Evolutionary conservation across 139 green algal species (phyloP), one percentile per base, ranked within the genome.

Genomic region (Parachlorella kessleri): DNA sequence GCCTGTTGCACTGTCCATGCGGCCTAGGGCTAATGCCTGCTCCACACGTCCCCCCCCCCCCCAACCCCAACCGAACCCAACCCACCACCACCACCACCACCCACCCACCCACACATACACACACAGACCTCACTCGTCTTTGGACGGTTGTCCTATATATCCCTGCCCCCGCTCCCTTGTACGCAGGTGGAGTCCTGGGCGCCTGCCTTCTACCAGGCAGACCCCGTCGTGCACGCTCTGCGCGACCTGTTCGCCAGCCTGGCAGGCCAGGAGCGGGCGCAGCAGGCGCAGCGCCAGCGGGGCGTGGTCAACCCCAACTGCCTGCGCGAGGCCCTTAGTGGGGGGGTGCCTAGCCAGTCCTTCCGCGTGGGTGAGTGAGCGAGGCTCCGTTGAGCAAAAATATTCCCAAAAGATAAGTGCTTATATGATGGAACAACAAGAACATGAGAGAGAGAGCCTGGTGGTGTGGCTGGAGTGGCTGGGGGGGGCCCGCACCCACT

Each of bases 311-410:
- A 87, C 53, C 92, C 92, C 10, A 89, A 80, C 1, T 66, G 75
- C 32, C 82, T 95, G 75, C 83, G 92, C 53, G 77, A 85, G 72
- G 90, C 93, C 26, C 91, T 97, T 72, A n/a, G n/a, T n/a, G 86
- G 85, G 55, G 75, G 28, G 10, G 65, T 86, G 33, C 80, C 82
- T 10, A 38, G 72, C 30, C 37, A 87, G 21, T 42, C 70, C 5
- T 92, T 92, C 86, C 72, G 75, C 21, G 55, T 88, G 21, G 85
- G 81, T 85, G 67, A 66, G 73, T 42, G 40, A 2, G 30, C 6
- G n/a, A n/a, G n/a, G n/a, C n/a, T n/a, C n/a, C n/a, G n/a, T n/a
- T n/a, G n/a, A n/a, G n/a, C n/a, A n/a, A n/a, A n/a, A n/a, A n/a
- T n/a, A n/a, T n/a, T n/a, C n/a, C n/a, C n/a, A n/a, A n/a, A n/a